A percentile compares a stretch with the other conserved stretches of the same genome.
These are phyloP conservation scores for Cryptomeria japonica DNA, from an alignment of 75 land plant genomes.

Conservation along the genomic window DNA sequence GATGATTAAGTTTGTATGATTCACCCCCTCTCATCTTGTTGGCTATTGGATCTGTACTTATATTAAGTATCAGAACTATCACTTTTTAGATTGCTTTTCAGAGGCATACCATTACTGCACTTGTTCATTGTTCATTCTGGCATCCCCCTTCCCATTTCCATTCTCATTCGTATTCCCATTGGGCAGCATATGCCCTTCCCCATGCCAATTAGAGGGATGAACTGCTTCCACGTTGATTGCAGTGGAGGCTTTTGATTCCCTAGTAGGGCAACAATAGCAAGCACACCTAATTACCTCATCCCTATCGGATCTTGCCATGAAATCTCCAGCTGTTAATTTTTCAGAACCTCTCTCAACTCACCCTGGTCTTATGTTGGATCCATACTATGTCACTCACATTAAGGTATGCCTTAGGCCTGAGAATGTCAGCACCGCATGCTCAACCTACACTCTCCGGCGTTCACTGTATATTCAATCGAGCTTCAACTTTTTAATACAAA, in stretches of 20 bases:
- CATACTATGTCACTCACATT: neutral
- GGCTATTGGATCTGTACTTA: too few relatives aligned
- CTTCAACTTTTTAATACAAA: neutral
- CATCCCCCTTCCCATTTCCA: neutral
- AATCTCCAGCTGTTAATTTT: neutral
- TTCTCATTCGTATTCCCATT: neutral
- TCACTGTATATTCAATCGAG: neutral
- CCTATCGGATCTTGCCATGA: conserved; percentile 1
- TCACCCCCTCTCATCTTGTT: too few relatives aligned
- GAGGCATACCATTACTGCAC: neutral
- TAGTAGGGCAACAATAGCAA: neutral
- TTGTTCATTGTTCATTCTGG: neutral
- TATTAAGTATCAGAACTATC: too few relatives aligned
- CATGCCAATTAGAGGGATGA: neutral
- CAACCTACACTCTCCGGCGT: neutral
- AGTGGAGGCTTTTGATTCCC: neutral
- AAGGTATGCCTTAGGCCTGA: neutral
- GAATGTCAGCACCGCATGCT: neutral
- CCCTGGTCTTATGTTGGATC: neutral
- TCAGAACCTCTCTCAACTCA: neutral
- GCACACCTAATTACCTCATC: neutral
- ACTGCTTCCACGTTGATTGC: neutral
- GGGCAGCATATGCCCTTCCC: neutral
- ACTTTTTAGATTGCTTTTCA: conserved; percentile 15
- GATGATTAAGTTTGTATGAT: too few relatives aligned